These are phyloP conservation scores for Rubroshorea leprosula DNA, from an alignment of 345 rosid species.

Conservation along the genomic window DNA sequence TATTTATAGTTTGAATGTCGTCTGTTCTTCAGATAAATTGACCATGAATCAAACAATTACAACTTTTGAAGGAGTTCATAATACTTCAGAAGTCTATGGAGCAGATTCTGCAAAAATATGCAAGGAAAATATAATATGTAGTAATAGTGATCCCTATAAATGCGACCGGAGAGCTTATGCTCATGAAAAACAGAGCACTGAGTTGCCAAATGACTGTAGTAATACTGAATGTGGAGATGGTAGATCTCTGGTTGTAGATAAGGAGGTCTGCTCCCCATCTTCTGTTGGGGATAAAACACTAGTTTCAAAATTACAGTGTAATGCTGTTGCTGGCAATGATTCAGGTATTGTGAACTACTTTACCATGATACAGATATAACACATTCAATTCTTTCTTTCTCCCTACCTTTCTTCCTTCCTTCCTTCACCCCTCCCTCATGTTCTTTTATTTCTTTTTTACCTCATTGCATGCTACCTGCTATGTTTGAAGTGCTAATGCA, in stretches of 20 bases:
- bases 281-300: constrained; percentile 20
- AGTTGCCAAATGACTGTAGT: constrained; percentile 26
- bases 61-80: constrained; percentile 20
- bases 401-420: background rate
- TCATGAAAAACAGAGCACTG: constrained; percentile 25
- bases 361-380: constrained; percentile 7
- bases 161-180: constrained; percentile 12
- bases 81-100: constrained; percentile 18
- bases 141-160: constrained; percentile 22
- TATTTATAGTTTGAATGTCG: constrained; percentile 10
- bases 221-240: constrained; percentile 17
- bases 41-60: constrained; percentile 17
- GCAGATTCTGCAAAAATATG: constrained; percentile 21
- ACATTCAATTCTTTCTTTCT: constrained; percentile 3
- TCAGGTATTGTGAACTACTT: constrained; percentile 35
- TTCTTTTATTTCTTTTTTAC: background rate
- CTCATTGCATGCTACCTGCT: background rate
- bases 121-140: constrained; percentile 16
- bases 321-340: constrained; percentile 24
- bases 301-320: constrained; percentile 26
- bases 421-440: constrained; percentile 2
- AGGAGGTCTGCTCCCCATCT: constrained; percentile 21
- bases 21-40: constrained; percentile 21
- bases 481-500: constrained; percentile 7
- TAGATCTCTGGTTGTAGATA: constrained; percentile 19